A percentile compares a stretch with the other conserved stretches of the same genome.
phyloP scores from a whole-genome alignment of 2,329 filamentous ascomycete species.

The Cladosporium sp. region DNA sequence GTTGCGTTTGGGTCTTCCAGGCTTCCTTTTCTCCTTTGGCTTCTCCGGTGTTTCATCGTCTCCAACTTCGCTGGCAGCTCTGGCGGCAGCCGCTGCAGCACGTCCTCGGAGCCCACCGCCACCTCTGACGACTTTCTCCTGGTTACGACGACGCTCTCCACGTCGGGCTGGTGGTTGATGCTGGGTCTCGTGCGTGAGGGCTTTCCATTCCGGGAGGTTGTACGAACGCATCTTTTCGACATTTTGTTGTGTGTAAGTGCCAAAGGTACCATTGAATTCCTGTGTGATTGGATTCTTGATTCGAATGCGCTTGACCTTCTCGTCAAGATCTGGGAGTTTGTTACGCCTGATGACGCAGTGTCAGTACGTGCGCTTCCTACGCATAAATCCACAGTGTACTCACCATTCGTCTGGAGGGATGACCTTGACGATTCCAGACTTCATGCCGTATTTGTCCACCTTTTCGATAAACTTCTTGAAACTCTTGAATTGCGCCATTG shows the following conservation, averaged over 20 bases:
- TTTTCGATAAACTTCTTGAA: slow-evolving; percentile 90
- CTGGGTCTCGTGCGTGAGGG: slow-evolving; percentile 89
- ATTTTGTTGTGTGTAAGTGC: slow-evolving; percentile 95
- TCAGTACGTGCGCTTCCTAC: slow-evolving; percentile 21
- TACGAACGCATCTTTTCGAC: slow-evolving; percentile 95
- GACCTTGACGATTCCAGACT: slow-evolving; percentile 94
- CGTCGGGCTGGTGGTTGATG: slow-evolving; percentile 91
- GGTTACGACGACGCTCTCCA: slow-evolving; percentile 71
- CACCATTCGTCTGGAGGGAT: slow-evolving; percentile 94
- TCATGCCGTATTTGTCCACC: slow-evolving; percentile 94
- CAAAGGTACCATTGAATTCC: slow-evolving; percentile 94
- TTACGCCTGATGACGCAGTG: slow-evolving; percentile 55
- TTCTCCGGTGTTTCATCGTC: slow-evolving; percentile 23
- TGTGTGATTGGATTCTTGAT: slow-evolving; percentile 98
- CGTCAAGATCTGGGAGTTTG: slow-evolving; percentile 72
- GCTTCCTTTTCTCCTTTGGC: slow-evolving; percentile 48
- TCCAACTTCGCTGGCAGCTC: slow-evolving; percentile 23
- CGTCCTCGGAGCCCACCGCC: slow-evolving; percentile 33
- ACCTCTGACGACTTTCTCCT: slow-evolving; percentile 48
- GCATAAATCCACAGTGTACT: slow-evolving; percentile 34
- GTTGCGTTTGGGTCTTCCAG: slow-evolving; percentile 48
- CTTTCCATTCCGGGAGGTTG: slow-evolving; percentile 94
- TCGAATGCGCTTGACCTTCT: slow-evolving; percentile 84
- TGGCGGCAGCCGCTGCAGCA: slow-evolving; percentile 26
- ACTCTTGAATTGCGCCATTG: slow-evolving; percentile 90